These are phyloP conservation scores for Litsea cubeba DNA, from an alignment of 164 flowering plant genomes.

Conservation along the genomic window DNA sequence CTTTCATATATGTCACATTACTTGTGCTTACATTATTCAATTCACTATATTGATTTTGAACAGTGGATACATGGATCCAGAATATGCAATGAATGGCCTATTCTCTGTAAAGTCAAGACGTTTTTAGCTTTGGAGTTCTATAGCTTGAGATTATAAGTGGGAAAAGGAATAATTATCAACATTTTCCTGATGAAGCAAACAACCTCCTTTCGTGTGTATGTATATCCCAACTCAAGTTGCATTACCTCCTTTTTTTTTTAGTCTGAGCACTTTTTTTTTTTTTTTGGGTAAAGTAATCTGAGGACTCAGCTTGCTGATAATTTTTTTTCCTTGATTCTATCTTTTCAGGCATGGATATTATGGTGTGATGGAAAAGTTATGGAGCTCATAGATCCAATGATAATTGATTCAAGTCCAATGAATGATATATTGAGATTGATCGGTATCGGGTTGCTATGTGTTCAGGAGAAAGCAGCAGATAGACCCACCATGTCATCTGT, in stretches of 20 bases:
- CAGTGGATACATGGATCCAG: conserved; percentile 33
- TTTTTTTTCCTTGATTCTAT: neutral
- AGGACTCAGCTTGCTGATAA: neutral
- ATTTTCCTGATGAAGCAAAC: conserved; percentile 1
- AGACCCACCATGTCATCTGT: conserved; percentile 14
- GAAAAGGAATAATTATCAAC: conserved; percentile 10
- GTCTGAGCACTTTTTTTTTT: no score
- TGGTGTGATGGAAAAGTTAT: conserved; percentile 18
- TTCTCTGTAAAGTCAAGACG: conserved; percentile 27
- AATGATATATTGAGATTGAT: conserved; percentile 8
- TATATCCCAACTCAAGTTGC: neutral
- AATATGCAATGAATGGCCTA: conserved; percentile 25
- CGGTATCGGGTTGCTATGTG: conserved; percentile 10
- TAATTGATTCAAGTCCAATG: neutral
- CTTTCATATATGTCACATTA: neutral
- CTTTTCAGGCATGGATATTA: conserved; percentile 7
- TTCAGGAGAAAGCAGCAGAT: conserved; percentile 11
- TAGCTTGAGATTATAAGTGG: conserved; percentile 27
- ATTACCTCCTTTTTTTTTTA: neutral
- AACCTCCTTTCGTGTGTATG: conserved; percentile 24
- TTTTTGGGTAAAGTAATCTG: no score
- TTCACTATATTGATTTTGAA: neutral
- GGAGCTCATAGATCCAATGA: conserved; percentile 8
- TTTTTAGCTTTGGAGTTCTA: conserved; percentile 24
- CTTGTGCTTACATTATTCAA: no score